Conservation (phyloP, 2,329 filamentous ascomycete species). For the Byssochlamys sp. region DNA sequence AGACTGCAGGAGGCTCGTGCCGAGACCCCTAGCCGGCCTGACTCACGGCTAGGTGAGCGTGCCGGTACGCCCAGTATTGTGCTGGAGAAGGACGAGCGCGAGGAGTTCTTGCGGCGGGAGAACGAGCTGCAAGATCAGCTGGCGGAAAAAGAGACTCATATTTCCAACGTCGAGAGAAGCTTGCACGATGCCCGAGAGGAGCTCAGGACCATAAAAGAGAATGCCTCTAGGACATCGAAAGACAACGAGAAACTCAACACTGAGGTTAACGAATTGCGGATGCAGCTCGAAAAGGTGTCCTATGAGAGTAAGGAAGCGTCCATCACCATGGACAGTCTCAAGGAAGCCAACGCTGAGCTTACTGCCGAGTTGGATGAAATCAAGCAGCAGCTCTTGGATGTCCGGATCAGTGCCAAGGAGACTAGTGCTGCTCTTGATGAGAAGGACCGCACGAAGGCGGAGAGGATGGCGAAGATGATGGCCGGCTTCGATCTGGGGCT, state of each 20-base stretch:
- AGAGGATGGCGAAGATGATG: slow-evolving; percentile 99
- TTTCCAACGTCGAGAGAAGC: slow-evolving; percentile 68
- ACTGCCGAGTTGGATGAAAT: slow-evolving; percentile 86
- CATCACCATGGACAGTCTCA: slow-evolving; percentile 95
- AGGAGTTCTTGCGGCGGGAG: slow-evolving; percentile 87
- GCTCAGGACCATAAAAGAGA: slow-evolving; percentile 72
- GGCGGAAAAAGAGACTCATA: slow-evolving; percentile 78
- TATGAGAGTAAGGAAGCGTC: slow-evolving; percentile 95
- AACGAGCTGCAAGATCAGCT: slow-evolving; percentile 97
- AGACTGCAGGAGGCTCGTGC: slow-evolving; percentile 41
- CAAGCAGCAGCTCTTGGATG: slow-evolving; percentile 90
- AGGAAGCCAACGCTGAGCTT: slow-evolving; percentile 89
- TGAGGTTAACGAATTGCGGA: slow-evolving; percentile 85
- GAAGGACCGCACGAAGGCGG: slow-evolving; percentile 96
- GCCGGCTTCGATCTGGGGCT: slow-evolving; percentile 90
- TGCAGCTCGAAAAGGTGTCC: slow-evolving; percentile 89
- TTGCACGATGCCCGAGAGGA: slow-evolving; percentile 80
- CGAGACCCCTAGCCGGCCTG: slow-evolving; percentile 52
- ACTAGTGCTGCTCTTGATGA: slow-evolving; percentile 81
- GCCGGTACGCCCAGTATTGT: slow-evolving; percentile 78
- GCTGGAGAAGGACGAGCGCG: slow-evolving; percentile 89
- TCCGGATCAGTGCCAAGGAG: slow-evolving; percentile 93
- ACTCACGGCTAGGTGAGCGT: slow-evolving; percentile 64
- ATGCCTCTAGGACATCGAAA: slow-evolving; percentile 70
- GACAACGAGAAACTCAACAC: slow-evolving; percentile 79